A percentile compares a stretch with the other conserved stretches of the same genome.
Evolutionary conservation across 805 yeast genomes (phyloP).

Genomic region (Cyberlindnera xylosilytica): DNA sequence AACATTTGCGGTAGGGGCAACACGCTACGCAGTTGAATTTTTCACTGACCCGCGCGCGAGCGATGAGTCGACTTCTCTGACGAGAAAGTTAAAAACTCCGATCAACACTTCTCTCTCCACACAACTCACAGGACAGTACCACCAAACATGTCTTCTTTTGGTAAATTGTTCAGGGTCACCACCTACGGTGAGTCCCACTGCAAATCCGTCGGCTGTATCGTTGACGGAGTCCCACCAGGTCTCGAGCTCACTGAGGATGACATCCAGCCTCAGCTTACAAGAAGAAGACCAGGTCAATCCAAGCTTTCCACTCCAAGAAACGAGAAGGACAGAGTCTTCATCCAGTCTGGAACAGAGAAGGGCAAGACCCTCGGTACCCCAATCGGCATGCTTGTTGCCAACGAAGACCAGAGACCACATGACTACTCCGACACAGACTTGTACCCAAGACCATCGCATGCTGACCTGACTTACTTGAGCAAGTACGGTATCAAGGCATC

Average conservation of each 20-base stretch:
- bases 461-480: slow-evolving; percentile 87
- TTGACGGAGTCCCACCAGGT: slow-evolving; percentile 98
- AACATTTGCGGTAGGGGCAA: background rate
- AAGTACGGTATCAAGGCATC: slow-evolving; percentile 93
- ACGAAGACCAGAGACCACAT: slow-evolving; percentile 95
- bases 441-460: slow-evolving; percentile 97
- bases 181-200: slow-evolving; percentile 99
- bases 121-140: no score
- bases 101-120: background rate
- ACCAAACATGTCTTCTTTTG: slow-evolving; percentile 85
- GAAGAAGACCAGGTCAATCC: slow-evolving; percentile 98
- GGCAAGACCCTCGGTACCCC: slow-evolving; percentile 94
- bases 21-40: slow-evolving; percentile 4
- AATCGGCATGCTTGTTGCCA: slow-evolving; percentile 86
- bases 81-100: background rate
- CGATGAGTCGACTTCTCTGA: slow-evolving; percentile 7
- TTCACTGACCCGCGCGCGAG: background rate
- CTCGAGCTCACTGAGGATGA: slow-evolving; percentile 80
- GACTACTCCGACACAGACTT: slow-evolving; percentile 94
- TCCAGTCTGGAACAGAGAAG: slow-evolving; percentile 91
- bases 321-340: slow-evolving; percentile 88
- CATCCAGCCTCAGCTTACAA: slow-evolving; percentile 90
- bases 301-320: slow-evolving; percentile 91
- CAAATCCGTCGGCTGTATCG: slow-evolving; percentile 95
- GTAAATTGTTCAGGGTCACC: slow-evolving; percentile 66